Base-by-base conservation (phyloP, 495 filamentous ascomycete species). In the Aspergillus cavernicola region DNA sequence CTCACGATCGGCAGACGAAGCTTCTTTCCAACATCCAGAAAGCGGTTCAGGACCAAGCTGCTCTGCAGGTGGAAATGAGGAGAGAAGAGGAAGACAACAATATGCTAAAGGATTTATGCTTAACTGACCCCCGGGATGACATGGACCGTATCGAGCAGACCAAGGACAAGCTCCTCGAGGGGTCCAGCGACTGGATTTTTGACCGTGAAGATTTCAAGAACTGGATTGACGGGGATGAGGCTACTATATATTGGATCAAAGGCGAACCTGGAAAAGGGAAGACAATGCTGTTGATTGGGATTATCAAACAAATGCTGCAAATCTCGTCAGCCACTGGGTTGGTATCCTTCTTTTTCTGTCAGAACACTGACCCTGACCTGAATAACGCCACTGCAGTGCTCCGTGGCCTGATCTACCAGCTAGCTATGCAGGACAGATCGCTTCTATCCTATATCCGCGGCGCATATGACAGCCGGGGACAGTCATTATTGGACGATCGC, bases 181-280 rank as follows among this genome's bases (percentile, higher is more conserved):
- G 74, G 38, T 67, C 64, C 10, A 77, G 71, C 52, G 15, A 28
- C 44, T 80, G 71, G 76, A 62, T 79, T 32, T 61, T 80, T 11
- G 52, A 67, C 5, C 52, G 77, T 38, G 6, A 43, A 1, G 60
- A 62, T n/a, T 79, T 76, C 53, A 31, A 53, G 39, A 23, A 52
- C 52, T 68, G 53, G 65, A 39, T 26, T 23, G 11, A 59, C 1
- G 18, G 18, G 18, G 8, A 41, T 7, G 12, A 19, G 0, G 35
- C 18, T 23, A 47, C 19, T 1, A 50, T 62, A 2, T 57, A 67
- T 11, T 71, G 57, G 59, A 59, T 74, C 24, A 65, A 35, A 40
- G 60, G 58, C 26, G 56, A 68, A 26, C 59, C 63, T 9, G 61
- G 63, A 0, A 68, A 66, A 43, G 64, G 68, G 12, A 74, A 74